phyloP scores from a whole-genome alignment of 345 rosid species.

The Citrus inodora region DNA sequence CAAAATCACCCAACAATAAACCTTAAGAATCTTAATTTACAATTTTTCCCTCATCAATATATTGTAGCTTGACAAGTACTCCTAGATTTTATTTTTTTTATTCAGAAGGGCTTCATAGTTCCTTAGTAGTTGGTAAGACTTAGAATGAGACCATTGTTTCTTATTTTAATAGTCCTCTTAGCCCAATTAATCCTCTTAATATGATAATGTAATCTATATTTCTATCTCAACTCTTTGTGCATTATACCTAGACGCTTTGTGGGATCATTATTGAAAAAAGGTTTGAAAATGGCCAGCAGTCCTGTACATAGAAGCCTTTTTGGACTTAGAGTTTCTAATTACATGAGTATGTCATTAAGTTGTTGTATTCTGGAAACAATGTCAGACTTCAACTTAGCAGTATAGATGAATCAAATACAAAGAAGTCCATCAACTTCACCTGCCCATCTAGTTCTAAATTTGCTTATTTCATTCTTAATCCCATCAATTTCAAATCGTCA shows the following conservation, averaged over 20 bases:
- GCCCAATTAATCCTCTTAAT: not conserved
- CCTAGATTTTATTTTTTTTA: not conserved
- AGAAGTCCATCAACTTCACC: not conserved
- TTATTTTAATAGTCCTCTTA: not conserved
- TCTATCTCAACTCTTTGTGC: not conserved
- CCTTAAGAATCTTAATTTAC: not conserved
- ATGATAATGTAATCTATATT: not conserved
- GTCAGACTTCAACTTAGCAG: not conserved
- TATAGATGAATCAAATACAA: not conserved
- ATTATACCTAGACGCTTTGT: not conserved
- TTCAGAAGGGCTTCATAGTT: not conserved
- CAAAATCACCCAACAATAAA: not conserved
- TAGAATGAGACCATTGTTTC: not conserved
- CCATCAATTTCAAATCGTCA: too few relatives aligned
- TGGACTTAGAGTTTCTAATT: not conserved
- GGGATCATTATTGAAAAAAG: not conserved
- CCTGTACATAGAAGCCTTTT: not conserved
- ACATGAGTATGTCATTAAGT: not conserved
- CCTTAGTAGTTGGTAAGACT: not conserved
- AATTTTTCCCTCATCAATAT: not conserved
- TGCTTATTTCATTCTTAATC: not conserved
- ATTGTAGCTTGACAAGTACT: not conserved
- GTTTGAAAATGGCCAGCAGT: not conserved
- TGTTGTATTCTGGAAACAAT: not conserved
- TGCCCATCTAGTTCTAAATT: not conserved